Evolutionary conservation across 139 green algal species (phyloP), one percentile per base, ranked within the genome.

Genomic region (Pleodorina starrii): DNA sequence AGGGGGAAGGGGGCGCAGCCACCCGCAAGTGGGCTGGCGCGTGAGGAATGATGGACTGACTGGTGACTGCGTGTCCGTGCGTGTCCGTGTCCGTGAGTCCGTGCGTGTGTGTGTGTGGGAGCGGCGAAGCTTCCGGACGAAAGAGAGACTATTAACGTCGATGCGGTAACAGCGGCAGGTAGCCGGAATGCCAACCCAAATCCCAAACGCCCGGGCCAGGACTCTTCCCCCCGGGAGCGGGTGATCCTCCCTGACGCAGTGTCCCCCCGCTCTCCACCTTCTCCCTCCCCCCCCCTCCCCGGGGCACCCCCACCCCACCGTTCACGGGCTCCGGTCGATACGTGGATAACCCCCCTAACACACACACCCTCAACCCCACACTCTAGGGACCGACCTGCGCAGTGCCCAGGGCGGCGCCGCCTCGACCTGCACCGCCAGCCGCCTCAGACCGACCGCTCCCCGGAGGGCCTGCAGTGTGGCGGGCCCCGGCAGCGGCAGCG

Each of bases 401-500:
- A 54, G 9, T 0, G 63, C 44, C 82, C 63, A 79, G 2, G 17
- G 5, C 10, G 63, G 46, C 32, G 32, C 43, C 0, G 60, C 10
- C 29, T 10, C 17, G 54, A 87, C 6, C 4, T 40, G 16, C 36
- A 78, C 43, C 4, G 60, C 1, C 42, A 78, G 43, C 43, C 43
- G 42, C 81, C 63, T 59, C 63, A 87, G 7, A 29, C 2, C 40
- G 59, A 1, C 25, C 57, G 29, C 11, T 25, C 46, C 46, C 2
- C 35, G 42, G 57, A 88, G 46, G 32, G 66, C 63, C 23, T 23
- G 23, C 29, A 88, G 44, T 0, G 66, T 69, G 32, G 42, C 43
- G 44, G 82, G 82, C 23, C 66, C 7, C 12, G 82, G 82, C 46
- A 88, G 63, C 68, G 46, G 82, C 60, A 88, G 32, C 19, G 82